Evolutionary conservation across 1,284 basidiomycete species (phyloP).

Genomic region (Caloboletus inedulis): DNA sequence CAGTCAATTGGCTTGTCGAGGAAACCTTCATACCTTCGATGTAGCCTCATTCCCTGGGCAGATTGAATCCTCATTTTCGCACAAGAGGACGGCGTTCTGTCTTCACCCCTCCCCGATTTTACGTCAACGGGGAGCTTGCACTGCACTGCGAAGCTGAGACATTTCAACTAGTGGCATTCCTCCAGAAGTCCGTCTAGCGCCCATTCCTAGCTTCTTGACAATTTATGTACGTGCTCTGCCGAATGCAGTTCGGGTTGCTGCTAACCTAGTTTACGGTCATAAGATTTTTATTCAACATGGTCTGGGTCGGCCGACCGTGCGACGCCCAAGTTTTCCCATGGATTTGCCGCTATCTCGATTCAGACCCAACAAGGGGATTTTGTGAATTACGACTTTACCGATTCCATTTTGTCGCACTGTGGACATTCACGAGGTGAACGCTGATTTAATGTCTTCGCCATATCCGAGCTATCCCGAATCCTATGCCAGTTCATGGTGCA

Average conservation of each 20-base stretch:
- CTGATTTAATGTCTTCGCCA: neutral
- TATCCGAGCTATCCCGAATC: neutral
- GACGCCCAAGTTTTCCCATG: neutral
- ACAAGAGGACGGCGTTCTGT: neutral
- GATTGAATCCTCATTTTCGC: constrained; percentile 18
- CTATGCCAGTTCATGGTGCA: neutral
- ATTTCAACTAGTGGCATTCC: neutral
- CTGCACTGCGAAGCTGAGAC: constrained; percentile 15
- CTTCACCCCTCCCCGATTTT: neutral
- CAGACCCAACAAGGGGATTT: neutral
- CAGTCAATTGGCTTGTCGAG: constrained; percentile 32
- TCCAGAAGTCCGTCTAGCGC: neutral
- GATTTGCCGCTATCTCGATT: neutral
- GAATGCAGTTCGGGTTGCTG: neutral
- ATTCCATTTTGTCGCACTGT: neutral
- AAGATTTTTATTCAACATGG: neutral
- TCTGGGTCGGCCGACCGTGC: neutral
- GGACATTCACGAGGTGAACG: neutral
- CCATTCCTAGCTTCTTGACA: neutral
- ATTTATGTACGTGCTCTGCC: constrained; percentile 4
- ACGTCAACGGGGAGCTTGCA: neutral
- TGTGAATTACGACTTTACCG: neutral
- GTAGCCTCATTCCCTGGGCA: constrained; percentile 36
- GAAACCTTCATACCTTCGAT: constrained; percentile 16
- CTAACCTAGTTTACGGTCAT: neutral